These are phyloP conservation scores for Penicillium chermesinum DNA, from an alignment of 495 filamentous ascomycete genomes.

Conservation along the genomic window DNA sequence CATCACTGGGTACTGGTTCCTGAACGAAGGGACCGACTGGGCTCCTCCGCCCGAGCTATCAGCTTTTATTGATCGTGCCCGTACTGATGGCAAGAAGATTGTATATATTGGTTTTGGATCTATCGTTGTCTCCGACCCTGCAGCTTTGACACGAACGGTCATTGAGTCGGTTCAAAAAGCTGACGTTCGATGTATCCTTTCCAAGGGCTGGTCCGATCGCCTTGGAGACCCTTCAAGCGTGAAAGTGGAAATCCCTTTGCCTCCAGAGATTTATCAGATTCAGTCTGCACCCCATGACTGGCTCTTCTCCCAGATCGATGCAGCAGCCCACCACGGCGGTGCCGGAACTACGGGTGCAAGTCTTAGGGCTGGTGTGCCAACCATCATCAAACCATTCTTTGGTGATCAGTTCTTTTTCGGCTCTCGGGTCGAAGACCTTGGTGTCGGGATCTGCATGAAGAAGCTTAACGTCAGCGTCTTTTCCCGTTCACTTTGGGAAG, in stretches of 20 bases:
- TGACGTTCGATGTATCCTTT: slow-evolving; percentile 90
- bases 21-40: slow-evolving; percentile 77
- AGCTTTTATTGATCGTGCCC: slow-evolving; percentile 75
- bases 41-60: slow-evolving; percentile 67
- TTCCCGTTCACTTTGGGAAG: slow-evolving; percentile 84
- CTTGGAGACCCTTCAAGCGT: slow-evolving; percentile 55
- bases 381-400: slow-evolving; percentile 95
- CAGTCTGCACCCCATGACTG: slow-evolving; percentile 92
- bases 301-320: slow-evolving; percentile 92
- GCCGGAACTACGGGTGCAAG: slow-evolving; percentile 95
- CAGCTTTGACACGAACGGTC: slow-evolving; percentile 80
- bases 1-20: slow-evolving; percentile 96
- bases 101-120: slow-evolving; percentile 98
- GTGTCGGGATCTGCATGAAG: slow-evolving; percentile 85
- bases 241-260: slow-evolving; percentile 65
- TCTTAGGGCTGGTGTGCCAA: slow-evolving; percentile 85
- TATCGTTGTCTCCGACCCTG: slow-evolving; percentile 88
- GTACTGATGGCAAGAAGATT: slow-evolving; percentile 78
- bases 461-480: slow-evolving; percentile 82
- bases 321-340: slow-evolving; percentile 90
- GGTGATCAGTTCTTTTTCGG: slow-evolving; percentile 98
- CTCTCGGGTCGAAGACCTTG: slow-evolving; percentile 79
- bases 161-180: slow-evolving; percentile 88
- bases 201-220: slow-evolving; percentile 98
- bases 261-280: slow-evolving; percentile 79